Evolutionary conservation across 2,329 filamentous ascomycete species (phyloP), one percentile per base, ranked within the genome.

Genomic region (Hypoxylon sp.): DNA sequence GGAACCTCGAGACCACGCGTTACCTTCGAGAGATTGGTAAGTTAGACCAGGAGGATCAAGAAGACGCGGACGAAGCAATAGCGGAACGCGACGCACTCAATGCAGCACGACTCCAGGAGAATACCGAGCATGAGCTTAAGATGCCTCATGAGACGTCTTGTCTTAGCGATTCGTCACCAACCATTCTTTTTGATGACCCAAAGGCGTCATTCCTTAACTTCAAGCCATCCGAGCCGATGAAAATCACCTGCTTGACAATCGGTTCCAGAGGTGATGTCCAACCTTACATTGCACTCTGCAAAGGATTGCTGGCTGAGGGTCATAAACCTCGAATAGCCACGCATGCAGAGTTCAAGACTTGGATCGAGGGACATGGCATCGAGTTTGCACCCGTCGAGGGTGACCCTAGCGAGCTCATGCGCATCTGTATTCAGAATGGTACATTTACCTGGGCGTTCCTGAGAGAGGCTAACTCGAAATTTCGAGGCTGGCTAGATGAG

Each of bases 231-330:
- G 86, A 93, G 73, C 85, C 95, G 1, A 83, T 99, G 78, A 90
- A 86, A 20, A 92, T 99, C 66, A 97, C 95, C 1, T 99, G 96
- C 78, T 84, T 99, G 40, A 99, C 96, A 0, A 99, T 99, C 70
- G 96, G 96, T 14, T 98, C 95, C 11, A 88, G 96, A 66, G 96
- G 96, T 25, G 96, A 99, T 78, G 95, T 99, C 3, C 96, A 99
- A 79, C 96, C 96, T 0, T 99, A 98, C 78, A 98, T 99, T 78
- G 94, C 96, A 0, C 85, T 99, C 0, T 98, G 96, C 82, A 98
- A 97, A 77, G 94, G 93, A 0, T 83, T 99, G 1, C 80, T 97
- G 46, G 92, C 91, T 0, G 95, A 99, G 73, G 96, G 96, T 0
- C 96, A 99, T 80, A 89, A 87, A 68, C 88, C 92, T 14, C 91